Base-by-base conservation (phyloP, 257 asterid genomes). In the Nicotiana benthamiana region DNA sequence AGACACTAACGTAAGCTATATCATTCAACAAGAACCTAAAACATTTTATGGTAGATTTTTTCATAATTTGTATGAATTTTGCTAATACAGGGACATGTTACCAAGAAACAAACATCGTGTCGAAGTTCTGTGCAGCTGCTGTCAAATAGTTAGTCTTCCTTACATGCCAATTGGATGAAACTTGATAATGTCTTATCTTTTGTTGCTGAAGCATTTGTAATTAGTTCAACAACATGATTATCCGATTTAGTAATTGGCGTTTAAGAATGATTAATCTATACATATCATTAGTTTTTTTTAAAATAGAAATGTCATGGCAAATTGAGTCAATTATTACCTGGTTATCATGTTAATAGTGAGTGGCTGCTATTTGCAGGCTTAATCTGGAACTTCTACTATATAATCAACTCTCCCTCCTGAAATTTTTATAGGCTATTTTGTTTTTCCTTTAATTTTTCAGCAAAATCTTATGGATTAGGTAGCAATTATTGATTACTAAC, bases 81-180 rank as follows among this genome's bases (percentile, higher is more conserved):
- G 27, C 32, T 67, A 16, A n/a, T 79, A 84, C 88, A 86, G 89
- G 83, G 85, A 43, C 12, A 24, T 30, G 54, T 82, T 76, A 48
- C 64, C 9, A 74, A 18, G 83, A 65, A 81, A 53, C 70, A 78
- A 64, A 67, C 24, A 67, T 83, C 84, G 12, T 28, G 85, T 7
- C 77, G 75, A 32, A 67, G 27, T 82, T 83, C 78, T 34, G 76
- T 12, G 11, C 72, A 40, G 22, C 46, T 32, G 46, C 15, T 26
- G 59, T 22, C 56, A 46, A 53, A 24, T 46, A 53, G 59, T 13
- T 24, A 74, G 63, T 27, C 70, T 6, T 63, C 22, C 18, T 63
- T 43, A 27, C 43, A 0, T 64, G 13, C 46, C 15, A 64, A 64
- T 36, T 36, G 15, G 72, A 64, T 64, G 24, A 6, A 64, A 64